Base-by-base conservation (phyloP, 345 rosid species). In the Bruguiera gymnorhiza region DNA sequence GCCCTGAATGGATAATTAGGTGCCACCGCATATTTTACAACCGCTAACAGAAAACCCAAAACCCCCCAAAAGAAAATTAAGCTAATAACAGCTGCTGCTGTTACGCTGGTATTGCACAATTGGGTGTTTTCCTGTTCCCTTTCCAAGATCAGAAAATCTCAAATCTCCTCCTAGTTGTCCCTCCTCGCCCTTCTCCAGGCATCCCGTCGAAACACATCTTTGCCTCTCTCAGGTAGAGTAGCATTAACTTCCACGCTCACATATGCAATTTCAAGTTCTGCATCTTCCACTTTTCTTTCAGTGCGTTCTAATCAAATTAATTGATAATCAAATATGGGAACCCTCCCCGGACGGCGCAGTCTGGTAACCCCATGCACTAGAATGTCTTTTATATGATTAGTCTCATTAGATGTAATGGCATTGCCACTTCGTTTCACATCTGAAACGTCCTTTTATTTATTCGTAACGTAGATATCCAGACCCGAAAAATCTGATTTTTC, bases 1-100 rank as follows among this genome's bases (percentile, higher is more conserved):
- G 79, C 69, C 31, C 2, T 66, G 32, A 11, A 19, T 66, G 5
- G 19, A 29, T 8, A 39, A 53, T 32, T 31, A 30, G 52, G 37
- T 62, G 31, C 20, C 27, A 66, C 79, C 75, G 43, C 72, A 67
- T 43, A 66, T 36, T 62, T 54, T 8, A 59, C 55, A 50, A 59
- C 27, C 52, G 32, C 65, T 50, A 76, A 59, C 23, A 60, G 67
- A 66, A 59, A 24, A 32, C 50, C 24, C 32, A 32, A 30, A 37
- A 43, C 50, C 18, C 7, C 46, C 29, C 60, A 10, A 32, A n/a
- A 0, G 19, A 43, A 9, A 32, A 26, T 29, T 10, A 51, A 66
- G 75, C 32, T 0, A 11, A 30, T 36, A 23, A 60, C 68, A 70
- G 39, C 75, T 55, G 36, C 52, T 51, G n/a, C 37, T 23, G 19